phyloP scores from a whole-genome alignment of 2,329 filamentous ascomycete species.

The Aureobasidium sp. region DNA sequence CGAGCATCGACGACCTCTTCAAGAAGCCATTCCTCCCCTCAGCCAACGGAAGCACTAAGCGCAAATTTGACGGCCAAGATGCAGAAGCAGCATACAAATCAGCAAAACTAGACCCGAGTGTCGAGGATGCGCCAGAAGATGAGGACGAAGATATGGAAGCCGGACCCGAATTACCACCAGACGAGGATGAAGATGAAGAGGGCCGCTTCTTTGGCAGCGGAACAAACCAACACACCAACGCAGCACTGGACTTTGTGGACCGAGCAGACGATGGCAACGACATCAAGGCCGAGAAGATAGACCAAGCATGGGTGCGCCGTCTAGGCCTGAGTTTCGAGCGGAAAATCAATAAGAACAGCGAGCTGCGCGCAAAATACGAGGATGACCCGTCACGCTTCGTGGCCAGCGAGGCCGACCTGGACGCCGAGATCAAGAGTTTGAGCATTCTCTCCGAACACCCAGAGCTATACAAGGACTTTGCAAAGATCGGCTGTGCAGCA shows the following conservation, averaged over 20 bases:
- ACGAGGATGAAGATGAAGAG: slow-evolving; percentile 66
- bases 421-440: slow-evolving; percentile 76
- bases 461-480: slow-evolving; percentile 72
- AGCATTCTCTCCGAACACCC: slow-evolving; percentile 83
- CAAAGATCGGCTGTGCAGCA: slow-evolving; percentile 55
- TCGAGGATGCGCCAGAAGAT: slow-evolving; percentile 33
- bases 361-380: slow-evolving; percentile 79
- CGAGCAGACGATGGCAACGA: slow-evolving; percentile 45
- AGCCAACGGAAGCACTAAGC: slow-evolving; percentile 32
- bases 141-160: slow-evolving; percentile 23
- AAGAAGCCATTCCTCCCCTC: slow-evolving; percentile 43
- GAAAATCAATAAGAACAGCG: slow-evolving; percentile 82
- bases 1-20: slow-evolving; percentile 55
- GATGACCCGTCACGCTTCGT: slow-evolving; percentile 73
- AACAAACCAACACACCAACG: slow-evolving; percentile 68
- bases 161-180: slow-evolving; percentile 22
- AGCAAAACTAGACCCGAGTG: slow-evolving; percentile 39
- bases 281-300: slow-evolving; percentile 63
- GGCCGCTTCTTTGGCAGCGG: slow-evolving; percentile 94
- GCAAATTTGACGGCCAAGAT: slow-evolving; percentile 48
- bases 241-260: slow-evolving; percentile 84
- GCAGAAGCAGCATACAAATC: slow-evolving; percentile 53
- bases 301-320: slow-evolving; percentile 73
- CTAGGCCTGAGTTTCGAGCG: slow-evolving; percentile 79
- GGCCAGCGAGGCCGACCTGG: slow-evolving; percentile 77